These are phyloP conservation scores for Geotrichum reessii DNA, from an alignment of 1,139 yeast species.

Conservation along the genomic window DNA sequence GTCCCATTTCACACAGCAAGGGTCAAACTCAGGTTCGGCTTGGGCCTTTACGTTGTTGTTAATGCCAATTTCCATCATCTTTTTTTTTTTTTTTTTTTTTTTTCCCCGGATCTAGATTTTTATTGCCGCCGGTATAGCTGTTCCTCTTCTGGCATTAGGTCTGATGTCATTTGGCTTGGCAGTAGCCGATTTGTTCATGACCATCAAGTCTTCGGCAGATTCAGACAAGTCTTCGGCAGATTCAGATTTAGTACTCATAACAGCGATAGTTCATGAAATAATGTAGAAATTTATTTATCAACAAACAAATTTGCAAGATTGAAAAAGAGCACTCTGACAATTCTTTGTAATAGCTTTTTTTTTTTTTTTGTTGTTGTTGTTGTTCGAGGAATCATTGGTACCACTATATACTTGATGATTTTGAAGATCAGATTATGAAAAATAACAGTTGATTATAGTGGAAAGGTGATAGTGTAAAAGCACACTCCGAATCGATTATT, in stretches of 20 bases:
- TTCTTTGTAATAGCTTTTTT: too few species aligned
- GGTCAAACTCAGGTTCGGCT: conserved; percentile 6
- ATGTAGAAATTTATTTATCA: not conserved
- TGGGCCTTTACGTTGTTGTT: not conserved
- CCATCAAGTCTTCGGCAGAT: not conserved
- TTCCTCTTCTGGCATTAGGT: not conserved
- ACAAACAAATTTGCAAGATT: too few species aligned
- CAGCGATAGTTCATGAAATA: not conserved
- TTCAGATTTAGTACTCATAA: not conserved
- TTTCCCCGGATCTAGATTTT: not conserved
- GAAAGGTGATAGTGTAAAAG: too few species aligned
- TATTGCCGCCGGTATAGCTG: not conserved
- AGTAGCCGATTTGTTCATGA: not conserved
- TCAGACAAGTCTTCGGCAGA: not conserved
- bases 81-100: too few species aligned
- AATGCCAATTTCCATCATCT: not conserved
- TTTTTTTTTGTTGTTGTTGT: too few species aligned
- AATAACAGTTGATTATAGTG: too few species aligned
- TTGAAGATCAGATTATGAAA: too few species aligned
- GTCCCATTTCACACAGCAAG: conserved; percentile 32
- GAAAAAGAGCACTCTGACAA: too few species aligned
- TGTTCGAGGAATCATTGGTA: too few species aligned
- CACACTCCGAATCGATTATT: too few species aligned
- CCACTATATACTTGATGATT: too few species aligned
- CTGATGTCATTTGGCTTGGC: not conserved